These are phyloP conservation scores for Gossypium ekmanianum DNA, from an alignment of 345 rosid species.

Conservation along the genomic window DNA sequence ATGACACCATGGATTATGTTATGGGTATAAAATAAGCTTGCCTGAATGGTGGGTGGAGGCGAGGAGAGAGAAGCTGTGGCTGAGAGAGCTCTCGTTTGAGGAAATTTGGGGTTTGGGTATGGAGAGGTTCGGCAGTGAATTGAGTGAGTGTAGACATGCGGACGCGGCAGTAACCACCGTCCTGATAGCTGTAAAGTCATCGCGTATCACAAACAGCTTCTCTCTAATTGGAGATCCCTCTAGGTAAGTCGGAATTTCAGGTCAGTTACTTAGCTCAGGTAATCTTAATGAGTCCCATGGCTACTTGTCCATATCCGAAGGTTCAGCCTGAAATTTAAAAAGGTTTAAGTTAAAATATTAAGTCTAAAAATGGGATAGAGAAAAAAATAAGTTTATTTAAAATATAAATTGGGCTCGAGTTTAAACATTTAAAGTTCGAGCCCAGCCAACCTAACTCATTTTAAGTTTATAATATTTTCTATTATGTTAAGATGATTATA, in stretches of 20 bases:
- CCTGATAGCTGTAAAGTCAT: slow-evolving; percentile 32
- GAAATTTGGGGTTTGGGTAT: slow-evolving; percentile 13
- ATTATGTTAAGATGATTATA: too few species aligned
- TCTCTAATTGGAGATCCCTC: background rate
- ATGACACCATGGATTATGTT: background rate
- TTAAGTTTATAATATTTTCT: too few species aligned
- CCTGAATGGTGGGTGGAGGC: slow-evolving; percentile 51
- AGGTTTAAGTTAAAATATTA: too few species aligned
- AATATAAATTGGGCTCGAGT: accelerated
- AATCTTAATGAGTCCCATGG: too few species aligned
- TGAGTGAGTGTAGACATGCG: slow-evolving; percentile 19
- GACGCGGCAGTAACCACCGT: slow-evolving; percentile 27
- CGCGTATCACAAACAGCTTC: background rate
- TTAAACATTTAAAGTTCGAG: too few species aligned
- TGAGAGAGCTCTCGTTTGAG: slow-evolving; percentile 30
- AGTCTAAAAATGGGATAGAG: accelerated
- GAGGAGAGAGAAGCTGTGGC: slow-evolving; percentile 46
- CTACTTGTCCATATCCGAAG: accelerated
- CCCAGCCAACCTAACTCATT: accelerated
- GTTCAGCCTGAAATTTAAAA: accelerated
- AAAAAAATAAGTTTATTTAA: too few species aligned
- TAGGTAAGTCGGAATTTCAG: background rate
- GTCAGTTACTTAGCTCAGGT: background rate
- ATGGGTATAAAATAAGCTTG: slow-evolving; percentile 16
- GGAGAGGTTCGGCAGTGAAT: slow-evolving; percentile 25